Conservation (phyloP, 2,329 filamentous ascomycete species). For the Apiospora aurea region DNA sequence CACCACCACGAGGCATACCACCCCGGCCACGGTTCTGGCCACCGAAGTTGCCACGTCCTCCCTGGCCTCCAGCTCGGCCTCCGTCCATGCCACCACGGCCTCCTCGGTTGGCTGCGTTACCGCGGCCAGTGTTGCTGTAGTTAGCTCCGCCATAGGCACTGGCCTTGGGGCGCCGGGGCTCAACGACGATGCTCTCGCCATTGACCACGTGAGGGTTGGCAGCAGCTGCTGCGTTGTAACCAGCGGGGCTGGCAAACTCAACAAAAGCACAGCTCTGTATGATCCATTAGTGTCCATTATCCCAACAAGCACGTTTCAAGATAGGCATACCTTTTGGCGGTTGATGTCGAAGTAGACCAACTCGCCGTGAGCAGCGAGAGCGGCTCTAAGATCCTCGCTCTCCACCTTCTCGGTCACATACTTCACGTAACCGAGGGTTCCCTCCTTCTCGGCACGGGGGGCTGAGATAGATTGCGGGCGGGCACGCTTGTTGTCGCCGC, state of each 20-base stretch:
- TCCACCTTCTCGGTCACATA: constrained; percentile 91
- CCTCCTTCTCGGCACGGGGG: constrained; percentile 72
- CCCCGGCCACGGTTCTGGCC: constrained; percentile 73
- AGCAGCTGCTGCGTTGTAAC: constrained; percentile 81
- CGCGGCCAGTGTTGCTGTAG: constrained; percentile 67
- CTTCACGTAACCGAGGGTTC: constrained; percentile 89
- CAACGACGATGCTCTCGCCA: constrained; percentile 82
- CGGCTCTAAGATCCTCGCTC: constrained; percentile 72
- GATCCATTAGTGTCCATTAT: constrained; percentile 33
- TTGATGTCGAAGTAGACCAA: constrained; percentile 79
- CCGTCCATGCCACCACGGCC: constrained; percentile 71
- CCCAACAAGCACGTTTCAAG: background rate
- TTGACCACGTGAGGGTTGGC: constrained; percentile 88
- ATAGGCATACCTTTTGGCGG: constrained; percentile 74
- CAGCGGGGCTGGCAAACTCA: constrained; percentile 83
- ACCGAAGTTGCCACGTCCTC: constrained; percentile 72
- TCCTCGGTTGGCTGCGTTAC: constrained; percentile 64
- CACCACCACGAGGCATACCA: constrained; percentile 66
- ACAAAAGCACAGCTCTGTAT: constrained; percentile 93
- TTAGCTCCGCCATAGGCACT: constrained; percentile 74
- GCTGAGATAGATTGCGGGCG: constrained; percentile 72
- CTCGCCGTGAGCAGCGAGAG: constrained; percentile 75
- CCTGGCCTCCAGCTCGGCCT: constrained; percentile 66
- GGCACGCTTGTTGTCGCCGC: constrained; percentile 82
- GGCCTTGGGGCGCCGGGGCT: constrained; percentile 84